Conservation (phyloP, 768 basidiomycete species). For the Dioszegia aurantiaca region DNA sequence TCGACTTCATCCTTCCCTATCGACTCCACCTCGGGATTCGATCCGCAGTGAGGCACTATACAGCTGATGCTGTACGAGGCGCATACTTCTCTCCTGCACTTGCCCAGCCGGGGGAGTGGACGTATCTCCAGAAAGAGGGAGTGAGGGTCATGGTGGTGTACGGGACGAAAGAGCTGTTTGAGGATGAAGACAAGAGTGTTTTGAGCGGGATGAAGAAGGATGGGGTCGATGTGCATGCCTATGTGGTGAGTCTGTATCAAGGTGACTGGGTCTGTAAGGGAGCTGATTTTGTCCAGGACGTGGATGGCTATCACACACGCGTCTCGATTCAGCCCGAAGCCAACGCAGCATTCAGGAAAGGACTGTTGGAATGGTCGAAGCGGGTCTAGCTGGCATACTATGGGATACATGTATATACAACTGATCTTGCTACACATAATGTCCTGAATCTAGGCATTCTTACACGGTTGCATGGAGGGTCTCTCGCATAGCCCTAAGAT, state of each 20-base stretch:
- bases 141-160: conserved; percentile 36
- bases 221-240: conserved; percentile 35
- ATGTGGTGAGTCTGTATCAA: conserved; percentile 31
- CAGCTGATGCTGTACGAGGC: background rate
- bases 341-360: conserved; percentile 9
- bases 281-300: conserved; percentile 16
- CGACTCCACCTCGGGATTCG: conserved; percentile 13
- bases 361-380: background rate
- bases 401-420: too few species aligned
- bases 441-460: too few species aligned
- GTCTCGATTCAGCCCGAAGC: conserved; percentile 15
- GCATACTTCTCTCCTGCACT: conserved; percentile 36
- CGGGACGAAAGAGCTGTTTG: conserved; percentile 39
- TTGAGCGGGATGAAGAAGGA: conserved; percentile 31
- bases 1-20: conserved; percentile 20
- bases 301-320: conserved; percentile 29
- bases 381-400: background rate
- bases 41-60: conserved; percentile 22
- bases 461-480: too few species aligned
- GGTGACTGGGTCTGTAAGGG: background rate
- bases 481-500: too few species aligned
- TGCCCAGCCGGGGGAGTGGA: conserved; percentile 24
- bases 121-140: conserved; percentile 25
- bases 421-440: background rate
- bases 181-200: conserved; percentile 29